Conservation (phyloP, 2,329 filamentous ascomycete species). For the Ophidiomyces ophidiicola region DNA sequence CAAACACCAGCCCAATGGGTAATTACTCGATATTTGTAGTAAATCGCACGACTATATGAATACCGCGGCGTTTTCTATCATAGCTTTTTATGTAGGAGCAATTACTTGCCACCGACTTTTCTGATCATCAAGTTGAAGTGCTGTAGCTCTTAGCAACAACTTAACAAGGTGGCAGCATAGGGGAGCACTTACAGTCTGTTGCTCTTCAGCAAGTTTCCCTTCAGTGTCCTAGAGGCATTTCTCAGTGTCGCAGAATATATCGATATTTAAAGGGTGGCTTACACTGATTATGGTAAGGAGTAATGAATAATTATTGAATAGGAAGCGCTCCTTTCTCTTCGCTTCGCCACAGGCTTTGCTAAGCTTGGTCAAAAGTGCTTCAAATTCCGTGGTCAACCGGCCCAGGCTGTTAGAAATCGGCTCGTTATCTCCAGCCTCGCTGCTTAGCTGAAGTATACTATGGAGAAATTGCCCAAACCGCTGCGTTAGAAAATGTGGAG, state of each 20-base stretch:
- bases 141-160: no score
- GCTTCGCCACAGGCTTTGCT: slow-evolving; percentile 64
- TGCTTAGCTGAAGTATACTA: slow-evolving; percentile 67
- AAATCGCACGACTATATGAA: no score
- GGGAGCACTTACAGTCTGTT: slow-evolving; percentile 42
- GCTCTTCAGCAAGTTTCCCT: slow-evolving; percentile 48
- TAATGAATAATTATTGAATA: slow-evolving; percentile 93
- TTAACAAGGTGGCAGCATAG: slow-evolving; percentile 12
- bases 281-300: slow-evolving; percentile 82
- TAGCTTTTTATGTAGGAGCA: no score
- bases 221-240: slow-evolving; percentile 30
- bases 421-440: slow-evolving; percentile 89
- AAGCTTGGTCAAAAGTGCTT: slow-evolving; percentile 66
- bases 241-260: slow-evolving; percentile 2
- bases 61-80: no score
- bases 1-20: no score
- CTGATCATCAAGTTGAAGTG: slow-evolving; percentile 30
- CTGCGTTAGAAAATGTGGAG: slow-evolving; percentile 84
- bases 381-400: slow-evolving; percentile 67
- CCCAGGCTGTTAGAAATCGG: slow-evolving; percentile 71
- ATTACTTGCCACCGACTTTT: slow-evolving; percentile 4
- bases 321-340: slow-evolving; percentile 71
- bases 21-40: no score
- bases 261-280: slow-evolving; percentile 17
- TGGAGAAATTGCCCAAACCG: slow-evolving; percentile 89